A percentile compares a stretch with the other conserved stretches of the same genome.
phyloP scores from a whole-genome alignment of 768 basidiomycete genomes.

The Myochromella boudieri region DNA sequence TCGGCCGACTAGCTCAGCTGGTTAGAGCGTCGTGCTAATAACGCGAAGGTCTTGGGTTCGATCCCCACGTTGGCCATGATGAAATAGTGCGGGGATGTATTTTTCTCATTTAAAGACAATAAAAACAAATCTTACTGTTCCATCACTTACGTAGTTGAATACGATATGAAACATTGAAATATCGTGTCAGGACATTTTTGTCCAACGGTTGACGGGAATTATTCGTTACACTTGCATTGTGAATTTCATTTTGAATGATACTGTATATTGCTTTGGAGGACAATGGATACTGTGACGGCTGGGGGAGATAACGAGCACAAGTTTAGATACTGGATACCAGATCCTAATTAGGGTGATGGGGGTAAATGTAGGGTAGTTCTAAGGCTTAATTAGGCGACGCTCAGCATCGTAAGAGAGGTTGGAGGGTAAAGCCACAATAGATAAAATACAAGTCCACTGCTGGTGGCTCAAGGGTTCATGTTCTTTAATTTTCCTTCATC shows the following conservation, averaged over 20 bases:
- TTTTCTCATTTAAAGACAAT: neutral
- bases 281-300: no score
- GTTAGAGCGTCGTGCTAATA: conserved; percentile 87
- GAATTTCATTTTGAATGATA: neutral
- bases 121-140: neutral
- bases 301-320: neutral
- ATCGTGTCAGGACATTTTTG: no score
- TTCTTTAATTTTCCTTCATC: conserved; percentile 38
- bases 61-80: conserved; percentile 56
- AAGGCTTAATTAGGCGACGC: no score
- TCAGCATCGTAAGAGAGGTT: no score
- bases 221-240: neutral
- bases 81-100: neutral
- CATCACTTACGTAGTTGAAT: neutral
- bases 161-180: no score
- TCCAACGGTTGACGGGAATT: neutral
- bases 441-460: no score
- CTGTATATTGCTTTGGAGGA: no score
- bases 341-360: conserved; percentile 7
- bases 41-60: conserved; percentile 75
- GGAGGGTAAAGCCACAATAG: no score
- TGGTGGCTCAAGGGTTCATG: no score
- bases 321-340: conserved; percentile 1
- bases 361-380: no score
- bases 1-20: conserved; percentile 80